These are phyloP conservation scores for Cercophora sp. DNA, from an alignment of 495 filamentous ascomycete genomes.

Conservation along the genomic window DNA sequence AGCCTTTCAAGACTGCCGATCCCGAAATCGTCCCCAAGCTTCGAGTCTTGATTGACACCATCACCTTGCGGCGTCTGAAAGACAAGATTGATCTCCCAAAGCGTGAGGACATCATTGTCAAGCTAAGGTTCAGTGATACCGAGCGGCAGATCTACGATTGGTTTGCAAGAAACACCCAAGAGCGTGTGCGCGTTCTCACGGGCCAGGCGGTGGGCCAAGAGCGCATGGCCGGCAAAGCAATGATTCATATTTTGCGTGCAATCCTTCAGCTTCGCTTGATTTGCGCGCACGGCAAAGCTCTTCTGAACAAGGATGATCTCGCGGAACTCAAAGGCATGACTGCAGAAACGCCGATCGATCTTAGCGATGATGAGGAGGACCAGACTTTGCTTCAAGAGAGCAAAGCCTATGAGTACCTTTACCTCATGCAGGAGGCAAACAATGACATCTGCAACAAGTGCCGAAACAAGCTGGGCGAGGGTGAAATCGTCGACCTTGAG, in stretches of 20 bases:
- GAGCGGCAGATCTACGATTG: conserved; percentile 54
- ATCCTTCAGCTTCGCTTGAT: conserved; percentile 87
- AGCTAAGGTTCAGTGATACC: conserved; percentile 50
- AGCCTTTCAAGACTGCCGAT: conserved; percentile 76
- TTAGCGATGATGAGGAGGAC: conserved; percentile 65
- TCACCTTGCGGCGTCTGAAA: conserved; percentile 89
- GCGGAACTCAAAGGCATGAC: conserved; percentile 73
- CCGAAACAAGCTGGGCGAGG: conserved; percentile 53
- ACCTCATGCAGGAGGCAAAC: conserved; percentile 73
- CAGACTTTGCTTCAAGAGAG: conserved; percentile 51
- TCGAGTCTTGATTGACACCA: conserved; percentile 84
- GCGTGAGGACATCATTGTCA: conserved; percentile 66
- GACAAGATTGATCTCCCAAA: conserved; percentile 80
- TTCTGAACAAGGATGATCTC: conserved; percentile 78
- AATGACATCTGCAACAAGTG: conserved; percentile 68
- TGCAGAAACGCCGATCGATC: conserved; percentile 75
- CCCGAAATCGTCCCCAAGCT: conserved; percentile 78
- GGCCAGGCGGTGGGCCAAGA: conserved; percentile 40
- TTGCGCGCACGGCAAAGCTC: conserved; percentile 86
- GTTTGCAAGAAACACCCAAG: conserved; percentile 50
- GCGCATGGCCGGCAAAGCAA: conserved; percentile 70
- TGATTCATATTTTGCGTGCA: conserved; percentile 82
- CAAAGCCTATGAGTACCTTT: conserved; percentile 77
- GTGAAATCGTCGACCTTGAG: conserved; percentile 48
- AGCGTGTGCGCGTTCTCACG: conserved; percentile 50